Evolutionary conservation across 768 basidiomycete species (phyloP).

Genomic region (Macrocybe gigantea): DNA sequence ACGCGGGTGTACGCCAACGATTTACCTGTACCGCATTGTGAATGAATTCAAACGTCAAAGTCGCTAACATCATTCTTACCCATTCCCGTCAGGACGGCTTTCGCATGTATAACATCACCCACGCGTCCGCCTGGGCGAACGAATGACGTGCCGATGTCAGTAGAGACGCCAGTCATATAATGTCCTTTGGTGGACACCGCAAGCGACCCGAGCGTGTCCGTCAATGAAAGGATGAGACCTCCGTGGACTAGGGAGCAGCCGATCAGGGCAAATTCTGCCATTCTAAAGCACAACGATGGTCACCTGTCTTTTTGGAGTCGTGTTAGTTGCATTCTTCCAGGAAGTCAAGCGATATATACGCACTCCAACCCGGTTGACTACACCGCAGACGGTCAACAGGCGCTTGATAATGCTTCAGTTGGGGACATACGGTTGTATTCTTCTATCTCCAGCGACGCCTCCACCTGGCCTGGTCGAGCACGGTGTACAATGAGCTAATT

Average conservation of each 20-base stretch:
- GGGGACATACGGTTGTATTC: constrained; percentile 58
- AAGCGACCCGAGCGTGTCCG: constrained; percentile 80
- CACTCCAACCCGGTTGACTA: constrained; percentile 83
- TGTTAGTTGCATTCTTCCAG: constrained; percentile 2
- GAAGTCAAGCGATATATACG: constrained; percentile 14
- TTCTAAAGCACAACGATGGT: background rate
- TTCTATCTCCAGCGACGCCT: constrained; percentile 68
- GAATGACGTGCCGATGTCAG: constrained; percentile 76
- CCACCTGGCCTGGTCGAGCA: constrained; percentile 68
- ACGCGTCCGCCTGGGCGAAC: constrained; percentile 68
- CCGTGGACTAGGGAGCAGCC: constrained; percentile 51
- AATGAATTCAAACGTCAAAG: background rate
- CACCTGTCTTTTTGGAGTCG: constrained; percentile 29
- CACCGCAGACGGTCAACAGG: constrained; percentile 2
- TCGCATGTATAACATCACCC: constrained; percentile 63
- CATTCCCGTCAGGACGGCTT: constrained; percentile 62
- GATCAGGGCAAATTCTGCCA: background rate
- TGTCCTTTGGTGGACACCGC: constrained; percentile 80
- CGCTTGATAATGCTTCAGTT: background rate
- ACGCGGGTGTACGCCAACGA: constrained; percentile 77
- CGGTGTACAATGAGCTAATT: constrained; percentile 54
- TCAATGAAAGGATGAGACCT: constrained; percentile 74
- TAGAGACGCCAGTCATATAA: constrained; percentile 85
- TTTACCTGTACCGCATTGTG: constrained; percentile 43
- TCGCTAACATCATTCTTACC: constrained; percentile 32